Evolutionary conservation across 2,329 filamentous ascomycete species (phyloP), one percentile per base, ranked within the genome.

Genomic region (Fusarium sp.): DNA sequence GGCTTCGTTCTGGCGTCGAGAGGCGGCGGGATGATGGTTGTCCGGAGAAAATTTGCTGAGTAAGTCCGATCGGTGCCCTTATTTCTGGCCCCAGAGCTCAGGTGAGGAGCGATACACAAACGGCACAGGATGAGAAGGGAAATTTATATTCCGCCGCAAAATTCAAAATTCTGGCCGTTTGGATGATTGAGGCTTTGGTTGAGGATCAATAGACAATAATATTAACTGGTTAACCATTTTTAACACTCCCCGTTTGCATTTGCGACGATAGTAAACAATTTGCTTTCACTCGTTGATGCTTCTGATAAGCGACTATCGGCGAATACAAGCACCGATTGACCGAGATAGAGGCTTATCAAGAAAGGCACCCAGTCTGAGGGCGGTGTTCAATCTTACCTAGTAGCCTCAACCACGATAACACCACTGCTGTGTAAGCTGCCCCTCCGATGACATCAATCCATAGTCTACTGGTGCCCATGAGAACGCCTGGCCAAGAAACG

Each of bases 41-140:
- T 79, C 77, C 74, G 81, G 80, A 82, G 81, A 84, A 84, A 84
- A 81, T 84, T 83, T 84, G 84, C 83, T 83, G 82, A 83, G 77
- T 83, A 78, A 84, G 82, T 76, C 78, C 68, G 65, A 65, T 63
- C 78, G 71, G 75, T 83, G 82, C 82, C 82, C 81, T 84, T 82
- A 82, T 82, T 82, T 81, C 80, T 77, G 82, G 82, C 82, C 82
- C 82, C 82, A 79, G 79, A 80, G 79, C 76, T 80, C 77, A 78
- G 79, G 75, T 77, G 76, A 61, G 72, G 66, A 68, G 74, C 77
- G 83, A 84, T 84, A 84, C 83, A 84, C 83, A 84, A 83, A 59
- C 67, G 70, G 74, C 80, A 82, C 78, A 77, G 33, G 63, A 70
- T 63, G 57, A 64, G 54, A 65, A 35, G 27, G 58, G 69, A 78